Evolutionary conservation across 352 stramenopile genomes (phyloP).

Genomic region (Globisporangium viniferum): DNA sequence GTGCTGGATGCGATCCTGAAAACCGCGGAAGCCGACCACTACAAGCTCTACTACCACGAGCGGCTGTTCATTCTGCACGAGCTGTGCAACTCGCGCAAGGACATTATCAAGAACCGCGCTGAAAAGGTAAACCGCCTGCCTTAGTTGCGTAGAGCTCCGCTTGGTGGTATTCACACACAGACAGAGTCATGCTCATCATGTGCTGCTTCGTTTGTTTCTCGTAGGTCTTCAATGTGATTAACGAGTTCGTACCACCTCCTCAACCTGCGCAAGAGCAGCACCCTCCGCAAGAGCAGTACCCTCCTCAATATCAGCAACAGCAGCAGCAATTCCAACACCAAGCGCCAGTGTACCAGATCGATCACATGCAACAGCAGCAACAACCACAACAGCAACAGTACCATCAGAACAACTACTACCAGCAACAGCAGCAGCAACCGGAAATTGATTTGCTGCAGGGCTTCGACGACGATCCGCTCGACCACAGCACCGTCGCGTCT

Average conservation of each 20-base stretch:
- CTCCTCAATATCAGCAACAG: neutral
- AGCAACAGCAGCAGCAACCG: neutral
- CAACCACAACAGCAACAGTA: constrained; percentile 6
- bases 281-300: constrained; percentile 2
- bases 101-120: constrained; percentile 68
- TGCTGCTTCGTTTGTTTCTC: neutral
- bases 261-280: constrained; percentile 10
- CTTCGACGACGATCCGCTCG: constrained; percentile 14
- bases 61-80: constrained; percentile 47
- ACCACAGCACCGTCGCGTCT: neutral
- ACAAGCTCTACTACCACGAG: constrained; percentile 67
- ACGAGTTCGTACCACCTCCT: constrained; percentile 23
- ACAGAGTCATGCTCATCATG: neutral
- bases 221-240: constrained; percentile 32
- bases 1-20: constrained; percentile 70
- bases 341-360: constrained; percentile 9
- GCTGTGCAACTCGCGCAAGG: constrained; percentile 62
- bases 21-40: constrained; percentile 50
- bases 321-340: constrained; percentile 1
- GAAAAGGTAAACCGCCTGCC: constrained; percentile 64
- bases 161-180: neutral
- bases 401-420: neutral
- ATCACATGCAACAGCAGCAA: neutral
- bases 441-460: constrained; percentile 19
- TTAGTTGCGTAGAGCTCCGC: neutral